Evolutionary conservation across 257 asterid genomes (phyloP).

Genomic region (Gynochthodes officinalis): DNA sequence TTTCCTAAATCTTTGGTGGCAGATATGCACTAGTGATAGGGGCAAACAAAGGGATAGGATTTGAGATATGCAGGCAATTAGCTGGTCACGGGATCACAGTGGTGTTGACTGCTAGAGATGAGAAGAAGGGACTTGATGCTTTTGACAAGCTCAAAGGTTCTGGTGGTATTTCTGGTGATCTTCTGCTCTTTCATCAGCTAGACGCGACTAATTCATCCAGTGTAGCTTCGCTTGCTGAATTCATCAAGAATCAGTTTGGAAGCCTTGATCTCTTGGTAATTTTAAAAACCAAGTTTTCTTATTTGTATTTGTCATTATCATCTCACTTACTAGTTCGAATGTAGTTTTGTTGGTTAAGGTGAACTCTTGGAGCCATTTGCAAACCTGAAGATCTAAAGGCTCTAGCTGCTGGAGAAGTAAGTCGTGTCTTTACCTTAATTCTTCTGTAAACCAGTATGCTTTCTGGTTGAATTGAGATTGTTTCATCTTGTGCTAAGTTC

Average conservation of each 20-base stretch:
- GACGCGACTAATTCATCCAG: constrained; percentile 36
- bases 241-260: constrained; percentile 27
- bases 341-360: constrained; percentile 33
- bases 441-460: too few relatives aligned
- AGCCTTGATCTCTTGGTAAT: constrained; percentile 50
- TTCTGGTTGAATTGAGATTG: too few relatives aligned
- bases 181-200: constrained; percentile 45
- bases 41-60: constrained; percentile 49
- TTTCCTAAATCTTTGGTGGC: background rate
- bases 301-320: too few relatives aligned
- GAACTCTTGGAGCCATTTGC: constrained; percentile 32
- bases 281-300: background rate
- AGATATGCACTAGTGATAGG: constrained; percentile 50
- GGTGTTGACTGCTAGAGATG: constrained; percentile 42
- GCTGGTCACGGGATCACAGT: constrained; percentile 38
- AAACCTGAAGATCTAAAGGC: constrained; percentile 26
- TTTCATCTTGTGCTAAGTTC: too few relatives aligned
- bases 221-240: constrained; percentile 26
- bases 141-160: constrained; percentile 29
- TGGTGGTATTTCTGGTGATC: constrained; percentile 19
- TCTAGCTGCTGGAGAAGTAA: background rate
- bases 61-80: constrained; percentile 37
- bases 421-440: too few relatives aligned
- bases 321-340: background rate
- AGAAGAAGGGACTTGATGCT: constrained; percentile 43